Evolutionary conservation across 257 asterid genomes (phyloP), one percentile per base, ranked within the genome.

Genomic region (Solanum pennellii): DNA sequence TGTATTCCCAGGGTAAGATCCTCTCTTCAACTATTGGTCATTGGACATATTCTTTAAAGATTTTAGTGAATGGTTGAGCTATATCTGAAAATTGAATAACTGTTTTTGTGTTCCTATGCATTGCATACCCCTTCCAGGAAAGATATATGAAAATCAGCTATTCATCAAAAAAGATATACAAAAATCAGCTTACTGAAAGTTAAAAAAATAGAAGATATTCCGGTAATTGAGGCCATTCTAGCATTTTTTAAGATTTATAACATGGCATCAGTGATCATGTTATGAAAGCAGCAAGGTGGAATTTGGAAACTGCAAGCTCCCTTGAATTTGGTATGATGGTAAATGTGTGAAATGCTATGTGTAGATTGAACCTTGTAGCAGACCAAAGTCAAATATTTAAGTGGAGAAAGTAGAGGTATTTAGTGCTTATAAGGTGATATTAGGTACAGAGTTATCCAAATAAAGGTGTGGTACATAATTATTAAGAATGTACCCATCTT

Each of bases 1-100:
- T 96, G 99, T 86, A 88, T 97, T 83, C 99, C 99, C 77, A 96
- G 92, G 98, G 99, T 97, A 91, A 27, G 29, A 16, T 9, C 21
- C 31, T 65, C 31, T 31, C 45, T 72, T 6, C 42, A 31, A 52
- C 31, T 82, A 49, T 82, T 33, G 5, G 85, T 82, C 71, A 29
- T 15, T 82, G 13, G 41, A 6, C 85, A 79, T 27, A 42, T 79
- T 27, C 27, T 82, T 49, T 21, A 82, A 49, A 41, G 23, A 21
- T 49, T 79, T 13, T 76, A n/a, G 60, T 76, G 59, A 42, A 44
- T 76, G 83, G n/a, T n/a, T 77, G 21, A 49, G 85, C 33, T 80
- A 27, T 80, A 45, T 49, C 68, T 80, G 85, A 80, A 80, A 44
- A 16, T 15, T 44, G 52, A 77, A 77, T 7, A 23, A 44, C 33